Base-by-base conservation (phyloP, 306 rosid genomes). In the Lablab purpureus region DNA sequence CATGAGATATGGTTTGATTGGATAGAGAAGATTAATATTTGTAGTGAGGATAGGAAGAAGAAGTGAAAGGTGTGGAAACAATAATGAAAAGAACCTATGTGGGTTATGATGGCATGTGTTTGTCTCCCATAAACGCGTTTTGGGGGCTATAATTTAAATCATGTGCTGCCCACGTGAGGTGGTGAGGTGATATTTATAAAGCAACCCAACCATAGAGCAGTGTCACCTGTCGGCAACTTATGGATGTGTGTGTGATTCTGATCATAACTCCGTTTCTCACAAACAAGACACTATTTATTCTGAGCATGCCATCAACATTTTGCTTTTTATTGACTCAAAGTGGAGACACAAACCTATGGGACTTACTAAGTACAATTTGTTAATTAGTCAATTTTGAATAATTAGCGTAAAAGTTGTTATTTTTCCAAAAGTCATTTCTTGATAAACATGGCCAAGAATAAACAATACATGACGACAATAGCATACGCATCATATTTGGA, bases 151-250 rank as follows among this genome's bases (percentile, higher is more conserved):
- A 70, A 84, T 76, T 76, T 58, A 45, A 81, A 74, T 62, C 90
- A 84, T 59, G 92, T 84, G 92, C 88, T 59, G 2, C 60, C 81
- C 87, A 86, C 90, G 91, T 87, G 87, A 83, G 71, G 19, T 75
- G 70, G 91, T 87, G 87, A 83, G 71, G 19, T 75, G 70, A 82
- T 62, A 19, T 63, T 3, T 37, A 2, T 41, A 50, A 62, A 36
- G 83, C 64, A 41, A 68, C 47, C 80, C 79, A 76, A 58, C 78
- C 76, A 27, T 18, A 55, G 22, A 75, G 32, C 27, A 78, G 27
- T 47, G 75, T 79, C 68, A 81, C 74, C 14, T 87, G 96, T 91
- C 91, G 90, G 87, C 87, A 84, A 67, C 65, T 50, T 36, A 34
- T 6, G 6, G 40, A 34, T 7, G 40, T 34, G 40, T 34, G 8